phyloP scores from a whole-genome alignment of 371 early-diverging fungal genomes.

The Apophysomyces elegans region DNA sequence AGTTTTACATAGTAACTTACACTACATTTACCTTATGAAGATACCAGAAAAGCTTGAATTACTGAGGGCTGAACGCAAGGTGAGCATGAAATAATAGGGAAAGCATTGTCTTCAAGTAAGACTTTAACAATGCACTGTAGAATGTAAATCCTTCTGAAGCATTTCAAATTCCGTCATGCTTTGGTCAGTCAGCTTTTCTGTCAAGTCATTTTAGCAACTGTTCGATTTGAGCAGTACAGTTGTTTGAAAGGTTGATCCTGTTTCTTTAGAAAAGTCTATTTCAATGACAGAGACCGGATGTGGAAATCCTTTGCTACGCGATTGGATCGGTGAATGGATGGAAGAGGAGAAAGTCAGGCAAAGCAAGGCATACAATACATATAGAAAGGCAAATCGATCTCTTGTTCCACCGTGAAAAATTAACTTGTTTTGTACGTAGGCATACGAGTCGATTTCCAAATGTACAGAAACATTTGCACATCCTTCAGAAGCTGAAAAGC shows the following conservation, averaged over 20 bases:
- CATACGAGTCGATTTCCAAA: conserved; percentile 62
- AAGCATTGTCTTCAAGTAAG: too few species aligned
- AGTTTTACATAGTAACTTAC: too few species aligned
- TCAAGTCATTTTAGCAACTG: too few species aligned
- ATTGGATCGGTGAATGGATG: conserved; percentile 72
- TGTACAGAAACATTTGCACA: conserved; percentile 60
- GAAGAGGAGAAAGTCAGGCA: conserved; percentile 38
- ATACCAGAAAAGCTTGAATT: too few species aligned
- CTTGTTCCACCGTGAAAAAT: not conserved
- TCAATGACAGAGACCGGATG: conserved; percentile 26
- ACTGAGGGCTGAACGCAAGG: too few species aligned
- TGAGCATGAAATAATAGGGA: too few species aligned
- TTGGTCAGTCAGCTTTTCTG: too few species aligned
- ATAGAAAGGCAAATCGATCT: conserved; percentile 54
- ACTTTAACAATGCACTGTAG: too few species aligned
- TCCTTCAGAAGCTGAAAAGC: conserved; percentile 55
- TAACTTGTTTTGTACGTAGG: conserved; percentile 40
- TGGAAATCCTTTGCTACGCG: conserved; percentile 64
- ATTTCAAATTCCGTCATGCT: too few species aligned
- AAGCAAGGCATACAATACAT: conserved; percentile 52
- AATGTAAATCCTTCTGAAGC: too few species aligned
- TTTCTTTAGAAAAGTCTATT: not conserved
- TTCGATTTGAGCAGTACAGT: too few species aligned
- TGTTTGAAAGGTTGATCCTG: not conserved
- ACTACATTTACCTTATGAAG: too few species aligned